Conservation (phyloP, 2,329 filamentous ascomycete genomes). For the Juglanconis sp. region DNA sequence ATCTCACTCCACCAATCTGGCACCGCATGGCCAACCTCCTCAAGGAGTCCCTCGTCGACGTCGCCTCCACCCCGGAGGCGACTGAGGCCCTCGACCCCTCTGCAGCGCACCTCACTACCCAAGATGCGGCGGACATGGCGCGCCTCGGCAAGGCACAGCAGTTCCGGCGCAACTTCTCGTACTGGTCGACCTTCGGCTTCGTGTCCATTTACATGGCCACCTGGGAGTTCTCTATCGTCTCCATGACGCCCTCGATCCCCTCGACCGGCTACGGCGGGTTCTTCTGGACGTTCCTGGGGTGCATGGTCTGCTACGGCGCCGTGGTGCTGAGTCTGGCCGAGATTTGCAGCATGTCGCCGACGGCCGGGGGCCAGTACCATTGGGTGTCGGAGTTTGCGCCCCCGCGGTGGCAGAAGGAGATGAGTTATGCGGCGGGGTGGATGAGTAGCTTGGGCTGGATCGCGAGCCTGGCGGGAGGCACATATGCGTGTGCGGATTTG, state of each 20-base stretch:
- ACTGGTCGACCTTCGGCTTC: conserved; percentile 22
- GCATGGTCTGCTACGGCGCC: conserved; percentile 19
- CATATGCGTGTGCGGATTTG: conserved; percentile 12
- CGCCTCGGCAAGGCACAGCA: conserved; percentile 19
- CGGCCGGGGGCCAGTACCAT: conserved; percentile 17
- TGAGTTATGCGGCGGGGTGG: conserved; percentile 16
- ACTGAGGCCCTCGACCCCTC: background rate
- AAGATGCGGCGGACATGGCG: conserved; percentile 15
- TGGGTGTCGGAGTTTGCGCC: conserved; percentile 18
- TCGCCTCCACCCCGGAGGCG: background rate
- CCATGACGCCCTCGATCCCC: conserved; percentile 18
- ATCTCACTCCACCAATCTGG: background rate
- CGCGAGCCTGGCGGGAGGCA: conserved; percentile 12
- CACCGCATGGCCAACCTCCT: background rate
- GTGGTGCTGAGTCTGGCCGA: conserved; percentile 18
- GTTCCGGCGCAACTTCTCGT: conserved; percentile 21
- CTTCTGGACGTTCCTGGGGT: conserved; percentile 24
- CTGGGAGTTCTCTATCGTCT: conserved; percentile 24
- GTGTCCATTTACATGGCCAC: conserved; percentile 26
- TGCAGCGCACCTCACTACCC: background rate
- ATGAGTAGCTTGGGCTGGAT: conserved; percentile 17
- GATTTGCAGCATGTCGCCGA: conserved; percentile 16
- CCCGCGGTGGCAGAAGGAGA: conserved; percentile 6
- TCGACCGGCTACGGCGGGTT: conserved; percentile 23
- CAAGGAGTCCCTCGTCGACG: background rate